Evolutionary conservation across 179 eudicot genomes (phyloP).

Genomic region (Silene noctiflora): DNA sequence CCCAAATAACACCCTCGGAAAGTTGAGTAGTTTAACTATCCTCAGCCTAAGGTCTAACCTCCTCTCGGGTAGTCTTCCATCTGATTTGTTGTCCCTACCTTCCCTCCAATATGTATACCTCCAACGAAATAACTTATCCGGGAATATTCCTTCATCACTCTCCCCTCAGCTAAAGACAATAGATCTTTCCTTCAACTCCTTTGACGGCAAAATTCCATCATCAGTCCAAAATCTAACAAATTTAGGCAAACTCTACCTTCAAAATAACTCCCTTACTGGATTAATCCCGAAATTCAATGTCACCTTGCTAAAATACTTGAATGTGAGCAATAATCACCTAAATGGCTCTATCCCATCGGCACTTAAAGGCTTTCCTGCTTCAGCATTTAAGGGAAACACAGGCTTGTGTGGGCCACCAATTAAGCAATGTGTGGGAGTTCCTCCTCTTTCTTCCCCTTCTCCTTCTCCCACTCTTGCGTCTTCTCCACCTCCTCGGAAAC

Average conservation of each 20-base stretch:
- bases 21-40: constrained; percentile 44
- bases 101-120: constrained; percentile 60
- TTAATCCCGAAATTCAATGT: constrained; percentile 47
- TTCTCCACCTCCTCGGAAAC: constrained; percentile 25
- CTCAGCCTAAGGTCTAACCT: constrained; percentile 74
- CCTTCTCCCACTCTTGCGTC: background rate
- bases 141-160: constrained; percentile 61
- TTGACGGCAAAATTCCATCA: constrained; percentile 58
- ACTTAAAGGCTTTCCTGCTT: constrained; percentile 52
- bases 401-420: constrained; percentile 71
- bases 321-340: constrained; percentile 62
- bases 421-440: constrained; percentile 38
- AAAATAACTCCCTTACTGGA: constrained; percentile 67
- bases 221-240: constrained; percentile 51
- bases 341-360: constrained; percentile 74
- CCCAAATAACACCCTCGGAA: constrained; percentile 61
- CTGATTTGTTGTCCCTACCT: constrained; percentile 65
- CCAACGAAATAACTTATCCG: constrained; percentile 64
- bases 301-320: constrained; percentile 43
- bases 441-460: constrained; percentile 38
- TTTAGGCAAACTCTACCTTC: constrained; percentile 51
- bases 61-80: constrained; percentile 64
- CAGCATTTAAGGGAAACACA: constrained; percentile 67
- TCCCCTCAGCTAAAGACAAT: constrained; percentile 50
- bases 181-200: constrained; percentile 73